Conservation (phyloP, 257 asterid species). For the Solanum paucissectum region DNA sequence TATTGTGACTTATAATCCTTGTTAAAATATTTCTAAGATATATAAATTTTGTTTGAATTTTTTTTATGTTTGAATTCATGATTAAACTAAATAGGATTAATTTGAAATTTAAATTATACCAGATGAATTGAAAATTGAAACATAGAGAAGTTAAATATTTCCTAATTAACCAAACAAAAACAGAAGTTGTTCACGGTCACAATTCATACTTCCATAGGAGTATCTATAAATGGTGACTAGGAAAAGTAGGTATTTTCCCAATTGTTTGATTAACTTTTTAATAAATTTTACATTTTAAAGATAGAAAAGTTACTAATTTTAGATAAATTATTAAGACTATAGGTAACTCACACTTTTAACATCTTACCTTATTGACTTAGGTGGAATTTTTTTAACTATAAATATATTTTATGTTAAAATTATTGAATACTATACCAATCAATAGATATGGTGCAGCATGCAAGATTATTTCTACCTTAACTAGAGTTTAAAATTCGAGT, state of each 20-base stretch:
- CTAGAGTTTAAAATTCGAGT: neutral
- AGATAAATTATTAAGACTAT: neutral
- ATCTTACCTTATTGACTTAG: neutral
- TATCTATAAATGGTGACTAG: neutral
- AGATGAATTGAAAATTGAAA: too few species aligned
- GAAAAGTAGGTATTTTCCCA: neutral
- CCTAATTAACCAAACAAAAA: neutral
- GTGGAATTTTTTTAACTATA: neutral
- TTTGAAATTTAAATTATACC: too few species aligned
- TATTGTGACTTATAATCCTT: too few species aligned
- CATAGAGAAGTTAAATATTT: neutral
- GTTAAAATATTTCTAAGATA: too few species aligned
- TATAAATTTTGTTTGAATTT: too few species aligned
- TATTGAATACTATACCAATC: neutral
- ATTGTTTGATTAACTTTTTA: neutral
- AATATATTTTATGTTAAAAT: neutral
- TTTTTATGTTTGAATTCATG: too few species aligned
- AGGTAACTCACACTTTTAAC: neutral
- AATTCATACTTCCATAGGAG: neutral
- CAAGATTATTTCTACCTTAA: too few species aligned
- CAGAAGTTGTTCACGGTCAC: neutral
- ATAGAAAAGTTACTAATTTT: neutral
- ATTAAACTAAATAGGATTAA: neutral
- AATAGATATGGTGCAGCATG: too few species aligned
- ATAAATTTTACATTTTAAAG: neutral